Base-by-base conservation (phyloP, 2,329 filamentous ascomycete genomes). In the Botrytis sinoallii region DNA sequence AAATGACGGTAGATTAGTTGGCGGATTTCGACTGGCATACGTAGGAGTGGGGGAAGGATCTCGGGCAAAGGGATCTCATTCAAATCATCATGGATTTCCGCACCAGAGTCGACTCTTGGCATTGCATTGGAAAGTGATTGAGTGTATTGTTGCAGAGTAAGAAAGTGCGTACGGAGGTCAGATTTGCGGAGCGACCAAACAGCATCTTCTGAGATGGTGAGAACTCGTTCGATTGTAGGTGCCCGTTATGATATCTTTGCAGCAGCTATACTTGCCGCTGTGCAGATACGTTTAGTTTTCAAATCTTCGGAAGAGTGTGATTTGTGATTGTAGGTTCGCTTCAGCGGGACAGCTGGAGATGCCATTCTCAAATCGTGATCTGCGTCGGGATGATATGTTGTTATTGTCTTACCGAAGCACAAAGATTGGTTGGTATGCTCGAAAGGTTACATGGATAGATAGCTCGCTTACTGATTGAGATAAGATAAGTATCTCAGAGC, bases 1-100 rank as follows among this genome's bases (percentile, higher is more conserved):
- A 77, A 75, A 57, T 75, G 67, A 25, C 68, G 70, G 66, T 77
- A 79, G 10, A 80, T 79, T 52, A 75, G 63, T 63, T 75, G 72
- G 16, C 78, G 75, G 38, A 79, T 76, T 67, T 80, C 79, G 44
- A 76, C 66, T 10, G 79, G 79, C 20, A 79, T 73, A 32, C 71
- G 72, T 14, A 79, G 75, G 42, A 79, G 61, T n/a, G 72, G 61
- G 5, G 79, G 72, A 16, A 74, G 72, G 16, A 61, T 52, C 48
- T 35, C 35, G 5, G 65, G 20, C n/a, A 40, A 20, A 65, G 57
- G 61, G 52, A 38, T 35, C 22, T 55, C 9, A 42, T 40, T 42
- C 48, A 29, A 42, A 25, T 68, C 32, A 35, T 25, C n/a, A 72
- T 70, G 52, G 71, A 59, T 42, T 68, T 69, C n/a, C 74, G 42